Percentiles rank a stretch among this genome's conserved stretches.
Evolutionary conservation across 1,284 basidiomycete species (phyloP).

Genomic region (Cryptococcus neoformans): DNA sequence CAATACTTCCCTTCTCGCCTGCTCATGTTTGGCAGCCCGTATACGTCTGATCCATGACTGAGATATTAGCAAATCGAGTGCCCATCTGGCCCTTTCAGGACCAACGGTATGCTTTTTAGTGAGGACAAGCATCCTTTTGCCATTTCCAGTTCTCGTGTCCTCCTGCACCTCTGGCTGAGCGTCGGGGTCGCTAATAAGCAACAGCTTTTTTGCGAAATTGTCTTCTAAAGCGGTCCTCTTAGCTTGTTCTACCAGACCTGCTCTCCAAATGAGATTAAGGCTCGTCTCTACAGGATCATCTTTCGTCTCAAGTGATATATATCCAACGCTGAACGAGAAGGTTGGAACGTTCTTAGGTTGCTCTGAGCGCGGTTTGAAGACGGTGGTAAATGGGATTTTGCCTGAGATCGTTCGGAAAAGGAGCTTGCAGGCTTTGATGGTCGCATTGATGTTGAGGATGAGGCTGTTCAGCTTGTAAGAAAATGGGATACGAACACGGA

Average conservation of each 20-base stretch:
- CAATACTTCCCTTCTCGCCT: slow-evolving; percentile 51
- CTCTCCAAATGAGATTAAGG: slow-evolving; percentile 73
- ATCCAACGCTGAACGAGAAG: slow-evolving; percentile 61
- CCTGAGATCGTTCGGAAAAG: slow-evolving; percentile 49
- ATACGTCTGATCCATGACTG: slow-evolving; percentile 69
- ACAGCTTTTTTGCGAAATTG: slow-evolving; percentile 71
- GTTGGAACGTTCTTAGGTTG: slow-evolving; percentile 67
- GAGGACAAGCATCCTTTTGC: slow-evolving; percentile 10
- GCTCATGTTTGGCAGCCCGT: slow-evolving; percentile 49
- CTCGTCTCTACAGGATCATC: slow-evolving; percentile 85
- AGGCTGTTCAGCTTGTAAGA: slow-evolving; percentile 72
- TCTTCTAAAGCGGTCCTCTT: slow-evolving; percentile 74
- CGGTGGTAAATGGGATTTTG: slow-evolving; percentile 20
- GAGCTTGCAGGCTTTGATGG: slow-evolving; percentile 66
- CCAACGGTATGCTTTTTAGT: slow-evolving; percentile 55
- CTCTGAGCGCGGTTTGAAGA: slow-evolving; percentile 61
- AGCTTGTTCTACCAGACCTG: slow-evolving; percentile 71
- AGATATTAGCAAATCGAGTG: slow-evolving; percentile 71
- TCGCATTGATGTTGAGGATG: slow-evolving; percentile 63
- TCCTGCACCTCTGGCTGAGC: slow-evolving; percentile 4
- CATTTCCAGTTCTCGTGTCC: background rate
- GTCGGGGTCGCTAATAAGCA: slow-evolving; percentile 55
- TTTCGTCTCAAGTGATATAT: slow-evolving; percentile 71
- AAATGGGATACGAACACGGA: slow-evolving; percentile 73
- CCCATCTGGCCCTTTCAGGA: slow-evolving; percentile 67